phyloP scores from a whole-genome alignment of 257 asterid species.

The Leonotis leonurus region DNA sequence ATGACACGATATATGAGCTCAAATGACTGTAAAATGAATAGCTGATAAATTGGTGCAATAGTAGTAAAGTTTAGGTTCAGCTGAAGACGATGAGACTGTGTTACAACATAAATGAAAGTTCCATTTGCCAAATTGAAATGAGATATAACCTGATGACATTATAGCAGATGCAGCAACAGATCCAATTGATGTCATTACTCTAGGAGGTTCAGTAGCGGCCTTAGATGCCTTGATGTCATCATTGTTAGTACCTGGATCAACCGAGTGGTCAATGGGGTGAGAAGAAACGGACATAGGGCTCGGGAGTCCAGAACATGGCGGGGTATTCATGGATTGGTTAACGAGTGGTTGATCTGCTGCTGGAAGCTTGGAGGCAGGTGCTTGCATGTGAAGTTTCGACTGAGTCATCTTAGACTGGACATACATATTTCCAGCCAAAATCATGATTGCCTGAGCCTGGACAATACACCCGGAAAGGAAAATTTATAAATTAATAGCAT shows the following conservation, averaged over 20 bases:
- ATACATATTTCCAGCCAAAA: conserved; percentile 55
- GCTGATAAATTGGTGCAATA: background rate
- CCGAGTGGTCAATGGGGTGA: conserved; percentile 39
- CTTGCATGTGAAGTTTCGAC: conserved; percentile 29
- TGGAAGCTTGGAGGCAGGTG: conserved; percentile 38
- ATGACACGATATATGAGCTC: background rate
- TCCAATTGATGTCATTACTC: conserved; percentile 32
- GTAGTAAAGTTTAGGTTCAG: background rate
- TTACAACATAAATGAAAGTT: background rate
- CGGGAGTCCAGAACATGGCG: conserved; percentile 36
- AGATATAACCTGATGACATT: conserved; percentile 46
- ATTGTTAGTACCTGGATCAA: conserved; percentile 23
- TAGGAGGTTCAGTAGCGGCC: conserved; percentile 37
- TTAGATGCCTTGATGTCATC: conserved; percentile 33
- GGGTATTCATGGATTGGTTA: conserved; percentile 28
- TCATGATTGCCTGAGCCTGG: conserved; percentile 82
- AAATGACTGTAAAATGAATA: background rate
- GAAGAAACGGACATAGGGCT: conserved; percentile 66
- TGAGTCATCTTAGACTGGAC: conserved; percentile 30
- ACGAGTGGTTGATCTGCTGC: conserved; percentile 32
- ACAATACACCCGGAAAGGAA: background rate
- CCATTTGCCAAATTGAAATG: background rate
- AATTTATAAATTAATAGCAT: background rate
- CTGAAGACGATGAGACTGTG: background rate
- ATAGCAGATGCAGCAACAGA: conserved; percentile 35